Evolutionary conservation across 305 asterid genomes (phyloP).

Genomic region (Fraxinus xanthoxyloides): DNA sequence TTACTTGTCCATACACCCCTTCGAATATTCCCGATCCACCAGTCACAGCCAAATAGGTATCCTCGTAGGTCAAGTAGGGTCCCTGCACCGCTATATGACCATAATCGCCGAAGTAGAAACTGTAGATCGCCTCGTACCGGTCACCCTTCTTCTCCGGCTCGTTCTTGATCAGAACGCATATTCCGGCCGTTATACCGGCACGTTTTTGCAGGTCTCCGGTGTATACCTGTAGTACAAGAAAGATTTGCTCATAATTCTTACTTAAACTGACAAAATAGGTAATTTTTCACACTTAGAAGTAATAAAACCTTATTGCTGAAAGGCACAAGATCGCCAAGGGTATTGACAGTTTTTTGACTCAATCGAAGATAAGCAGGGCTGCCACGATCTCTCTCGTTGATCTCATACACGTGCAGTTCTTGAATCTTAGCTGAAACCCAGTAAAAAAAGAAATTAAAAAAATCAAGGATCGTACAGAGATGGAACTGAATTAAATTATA

Average conservation of each 20-base stretch:
- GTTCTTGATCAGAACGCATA: slow-evolving; percentile 75
- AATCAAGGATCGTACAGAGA: neutral
- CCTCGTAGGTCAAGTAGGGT: slow-evolving; percentile 74
- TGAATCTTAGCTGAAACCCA: slow-evolving; percentile 55
- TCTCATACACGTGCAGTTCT: slow-evolving; percentile 70
- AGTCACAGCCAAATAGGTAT: slow-evolving; percentile 71
- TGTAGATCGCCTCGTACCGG: slow-evolving; percentile 88
- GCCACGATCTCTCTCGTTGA: slow-evolving; percentile 93
- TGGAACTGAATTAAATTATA: neutral
- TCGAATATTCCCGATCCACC: slow-evolving; percentile 96
- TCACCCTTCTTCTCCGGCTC: slow-evolving; percentile 89
- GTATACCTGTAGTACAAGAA: slow-evolving; percentile 46
- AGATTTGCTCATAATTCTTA: neutral
- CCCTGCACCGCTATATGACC: slow-evolving; percentile 94
- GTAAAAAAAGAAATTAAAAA: neutral
- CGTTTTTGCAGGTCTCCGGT: slow-evolving; percentile 78
- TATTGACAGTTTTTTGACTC: slow-evolving; percentile 72
- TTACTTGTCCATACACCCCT: slow-evolving; percentile 88
- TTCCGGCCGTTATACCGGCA: slow-evolving; percentile 85
- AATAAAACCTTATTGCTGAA: slow-evolving; percentile 75
- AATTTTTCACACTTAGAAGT: neutral
- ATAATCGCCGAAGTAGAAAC: slow-evolving; percentile 89
- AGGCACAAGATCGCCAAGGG: slow-evolving; percentile 95
- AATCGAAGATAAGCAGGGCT: slow-evolving; percentile 92
- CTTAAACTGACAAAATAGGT: neutral